These are phyloP conservation scores for Gymnopilus dilepis DNA, from an alignment of 768 basidiomycete genomes.

Conservation along the genomic window DNA sequence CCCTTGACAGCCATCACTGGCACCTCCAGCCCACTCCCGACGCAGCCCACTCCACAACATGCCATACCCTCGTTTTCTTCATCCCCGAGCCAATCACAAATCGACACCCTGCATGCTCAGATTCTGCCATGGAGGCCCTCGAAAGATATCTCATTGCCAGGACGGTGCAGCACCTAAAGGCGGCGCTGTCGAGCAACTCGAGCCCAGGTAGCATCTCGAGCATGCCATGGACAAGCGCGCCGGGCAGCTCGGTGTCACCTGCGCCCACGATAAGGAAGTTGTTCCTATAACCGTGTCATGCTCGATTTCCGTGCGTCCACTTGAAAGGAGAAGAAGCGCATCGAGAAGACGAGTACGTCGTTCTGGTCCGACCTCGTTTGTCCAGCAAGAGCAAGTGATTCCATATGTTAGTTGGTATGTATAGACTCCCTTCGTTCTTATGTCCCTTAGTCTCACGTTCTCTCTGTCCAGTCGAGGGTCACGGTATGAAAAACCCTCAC, in stretches of 20 bases:
- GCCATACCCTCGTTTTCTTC: too few species aligned
- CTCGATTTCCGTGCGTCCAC: constrained; percentile 85
- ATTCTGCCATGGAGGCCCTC: too few species aligned
- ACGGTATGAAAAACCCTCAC: constrained; percentile 98
- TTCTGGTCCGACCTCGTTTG: constrained; percentile 91
- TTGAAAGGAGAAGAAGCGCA: constrained; percentile 96
- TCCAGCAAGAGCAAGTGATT: constrained; percentile 95
- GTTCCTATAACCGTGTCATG: constrained; percentile 72
- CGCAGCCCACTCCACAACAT: too few species aligned
- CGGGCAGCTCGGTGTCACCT: constrained; percentile 89
- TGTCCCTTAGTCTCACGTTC: constrained; percentile 8
- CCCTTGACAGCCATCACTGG: too few species aligned
- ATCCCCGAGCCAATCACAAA: too few species aligned
- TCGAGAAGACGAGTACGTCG: constrained; percentile 97
- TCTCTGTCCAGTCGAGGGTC: constrained; percentile 81
- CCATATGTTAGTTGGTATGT: constrained; percentile 95
- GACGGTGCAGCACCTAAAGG: too few species aligned
- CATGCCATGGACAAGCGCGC: constrained; percentile 96
- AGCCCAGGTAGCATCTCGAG: constrained; percentile 89
- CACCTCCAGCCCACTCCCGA: too few species aligned
- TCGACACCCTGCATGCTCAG: too few species aligned
- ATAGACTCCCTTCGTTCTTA: constrained; percentile 3
- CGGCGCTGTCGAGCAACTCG: constrained; percentile 86
- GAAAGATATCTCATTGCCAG: too few species aligned
- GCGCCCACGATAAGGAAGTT: constrained; percentile 80